Conservation (phyloP, 805 yeast species). For the Yarrowia sp. region DNA sequence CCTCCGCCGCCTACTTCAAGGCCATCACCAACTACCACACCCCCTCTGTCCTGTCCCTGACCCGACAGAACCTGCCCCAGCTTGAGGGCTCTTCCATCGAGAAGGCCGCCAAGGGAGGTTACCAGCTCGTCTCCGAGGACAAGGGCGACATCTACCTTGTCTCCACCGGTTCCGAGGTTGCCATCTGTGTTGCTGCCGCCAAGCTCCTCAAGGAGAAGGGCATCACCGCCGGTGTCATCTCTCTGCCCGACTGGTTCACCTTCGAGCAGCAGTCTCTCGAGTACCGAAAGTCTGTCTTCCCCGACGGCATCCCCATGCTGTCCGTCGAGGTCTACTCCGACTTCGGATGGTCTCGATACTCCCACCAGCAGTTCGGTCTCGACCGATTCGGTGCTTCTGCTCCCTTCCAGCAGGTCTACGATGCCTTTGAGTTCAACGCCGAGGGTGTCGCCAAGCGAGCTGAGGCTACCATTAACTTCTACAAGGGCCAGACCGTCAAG, state of each 20-base stretch:
- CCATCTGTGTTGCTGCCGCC: slow-evolving; percentile 77
- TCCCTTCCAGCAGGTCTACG: slow-evolving; percentile 77
- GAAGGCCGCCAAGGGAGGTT: slow-evolving; percentile 94
- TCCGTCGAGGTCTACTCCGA: slow-evolving; percentile 93
- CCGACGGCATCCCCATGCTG: slow-evolving; percentile 89
- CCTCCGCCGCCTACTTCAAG: slow-evolving; percentile 52
- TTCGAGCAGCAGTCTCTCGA: slow-evolving; percentile 80
- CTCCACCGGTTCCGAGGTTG: slow-evolving; percentile 94
- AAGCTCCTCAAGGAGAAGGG: slow-evolving; percentile 65
- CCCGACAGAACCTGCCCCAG: slow-evolving; percentile 83
- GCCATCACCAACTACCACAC: slow-evolving; percentile 57
- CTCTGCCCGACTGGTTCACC: slow-evolving; percentile 88
- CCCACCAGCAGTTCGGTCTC: slow-evolving; percentile 95
- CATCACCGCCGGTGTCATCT: slow-evolving; percentile 76
- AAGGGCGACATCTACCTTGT: slow-evolving; percentile 71
- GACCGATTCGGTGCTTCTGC: slow-evolving; percentile 97
- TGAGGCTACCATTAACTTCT: slow-evolving; percentile 71
- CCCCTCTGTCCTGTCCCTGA: slow-evolving; percentile 67
- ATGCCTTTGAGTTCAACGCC: slow-evolving; percentile 83
- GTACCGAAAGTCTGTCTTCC: slow-evolving; percentile 82
- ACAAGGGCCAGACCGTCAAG: slow-evolving; percentile 66
- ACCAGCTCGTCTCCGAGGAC: slow-evolving; percentile 61
- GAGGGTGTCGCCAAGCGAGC: slow-evolving; percentile 91
- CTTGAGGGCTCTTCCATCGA: slow-evolving; percentile 88
- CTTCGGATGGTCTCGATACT: slow-evolving; percentile 88